Percentiles rank a stretch among this genome's conserved stretches.
phyloP scores from a whole-genome alignment of 1,284 basidiomycete species.

The Sporisorium scitamineum region DNA sequence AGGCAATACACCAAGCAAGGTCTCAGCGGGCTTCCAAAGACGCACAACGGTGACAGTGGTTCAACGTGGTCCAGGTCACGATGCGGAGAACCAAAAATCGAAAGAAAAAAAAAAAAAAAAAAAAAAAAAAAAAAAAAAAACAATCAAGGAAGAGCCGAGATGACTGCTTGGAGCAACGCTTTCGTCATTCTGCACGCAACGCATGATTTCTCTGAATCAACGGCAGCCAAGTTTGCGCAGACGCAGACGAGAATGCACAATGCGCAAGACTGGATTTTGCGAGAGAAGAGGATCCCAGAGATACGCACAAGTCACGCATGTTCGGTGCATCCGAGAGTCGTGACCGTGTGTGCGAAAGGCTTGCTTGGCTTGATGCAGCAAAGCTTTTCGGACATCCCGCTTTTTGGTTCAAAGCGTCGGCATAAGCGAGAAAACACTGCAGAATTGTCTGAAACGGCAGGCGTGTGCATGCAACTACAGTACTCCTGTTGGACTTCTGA shows the following conservation, averaged over 20 bases:
- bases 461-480: not conserved
- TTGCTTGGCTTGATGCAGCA: too few species aligned
- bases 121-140: not conserved
- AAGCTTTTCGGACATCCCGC: not conserved
- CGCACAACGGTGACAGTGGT: too few species aligned
- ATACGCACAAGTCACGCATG: not conserved
- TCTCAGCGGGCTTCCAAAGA: too few species aligned
- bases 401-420: not conserved
- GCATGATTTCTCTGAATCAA: not conserved
- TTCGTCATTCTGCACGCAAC: slow-evolving; percentile 32
- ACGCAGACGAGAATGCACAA: too few species aligned
- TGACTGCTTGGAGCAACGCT: slow-evolving; percentile 24
- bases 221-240: too few species aligned
- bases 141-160: not conserved
- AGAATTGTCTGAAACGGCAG: too few species aligned
- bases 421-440: not conserved
- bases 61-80: not conserved
- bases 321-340: not conserved
- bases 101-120: not conserved
- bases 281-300: not conserved
- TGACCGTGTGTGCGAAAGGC: not conserved
- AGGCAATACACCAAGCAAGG: too few species aligned
- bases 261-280: not conserved
- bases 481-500: too few species aligned
- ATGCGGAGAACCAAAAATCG: slow-evolving; percentile 2